Evolutionary conservation across 2,329 filamentous ascomycete species (phyloP).

Genomic region (Aureobasidium sp.): DNA sequence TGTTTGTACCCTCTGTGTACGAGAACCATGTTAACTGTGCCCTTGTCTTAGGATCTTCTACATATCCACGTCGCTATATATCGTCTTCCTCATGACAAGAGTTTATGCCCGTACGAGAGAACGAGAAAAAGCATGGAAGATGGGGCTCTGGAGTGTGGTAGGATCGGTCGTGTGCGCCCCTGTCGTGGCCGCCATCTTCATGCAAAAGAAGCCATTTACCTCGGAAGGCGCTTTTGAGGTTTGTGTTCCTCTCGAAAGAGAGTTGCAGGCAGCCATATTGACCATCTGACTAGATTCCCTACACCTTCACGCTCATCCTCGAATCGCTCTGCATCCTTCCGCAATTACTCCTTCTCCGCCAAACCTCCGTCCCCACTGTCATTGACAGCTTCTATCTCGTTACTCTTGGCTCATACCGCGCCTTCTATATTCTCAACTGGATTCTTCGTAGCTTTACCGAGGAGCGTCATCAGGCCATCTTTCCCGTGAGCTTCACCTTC

Average conservation of each 20-base stretch:
- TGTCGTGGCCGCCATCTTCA: slow-evolving; percentile 63
- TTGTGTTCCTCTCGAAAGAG: neutral
- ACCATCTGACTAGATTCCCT: slow-evolving; percentile 54
- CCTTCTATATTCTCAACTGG: slow-evolving; percentile 89
- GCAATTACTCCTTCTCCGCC: slow-evolving; percentile 81
- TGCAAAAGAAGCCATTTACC: slow-evolving; percentile 26
- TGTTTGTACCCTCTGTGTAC: neutral
- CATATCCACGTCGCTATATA: slow-evolving; percentile 75
- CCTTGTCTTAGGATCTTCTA: slow-evolving; percentile 75
- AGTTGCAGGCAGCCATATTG: neutral
- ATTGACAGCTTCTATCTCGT: slow-evolving; percentile 96
- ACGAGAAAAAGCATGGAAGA: slow-evolving; percentile 86
- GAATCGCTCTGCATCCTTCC: slow-evolving; percentile 87
- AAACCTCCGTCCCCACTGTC: slow-evolving; percentile 92
- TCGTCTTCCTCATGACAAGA: slow-evolving; percentile 79
- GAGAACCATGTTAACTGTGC: too few relatives aligned
- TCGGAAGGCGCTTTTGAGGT: slow-evolving; percentile 12
- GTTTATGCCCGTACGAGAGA: slow-evolving; percentile 82
- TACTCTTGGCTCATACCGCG: slow-evolving; percentile 79
- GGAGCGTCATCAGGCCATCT: slow-evolving; percentile 37
- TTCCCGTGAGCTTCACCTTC: slow-evolving; percentile 71
- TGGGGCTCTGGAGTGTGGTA: slow-evolving; percentile 62
- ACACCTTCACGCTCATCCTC: slow-evolving; percentile 84
- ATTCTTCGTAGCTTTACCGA: slow-evolving; percentile 51
- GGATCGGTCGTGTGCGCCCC: slow-evolving; percentile 63